Evolutionary conservation across 1,139 yeast species (phyloP), one percentile per base, ranked within the genome.

Genomic region (Blastobotrys apis): DNA sequence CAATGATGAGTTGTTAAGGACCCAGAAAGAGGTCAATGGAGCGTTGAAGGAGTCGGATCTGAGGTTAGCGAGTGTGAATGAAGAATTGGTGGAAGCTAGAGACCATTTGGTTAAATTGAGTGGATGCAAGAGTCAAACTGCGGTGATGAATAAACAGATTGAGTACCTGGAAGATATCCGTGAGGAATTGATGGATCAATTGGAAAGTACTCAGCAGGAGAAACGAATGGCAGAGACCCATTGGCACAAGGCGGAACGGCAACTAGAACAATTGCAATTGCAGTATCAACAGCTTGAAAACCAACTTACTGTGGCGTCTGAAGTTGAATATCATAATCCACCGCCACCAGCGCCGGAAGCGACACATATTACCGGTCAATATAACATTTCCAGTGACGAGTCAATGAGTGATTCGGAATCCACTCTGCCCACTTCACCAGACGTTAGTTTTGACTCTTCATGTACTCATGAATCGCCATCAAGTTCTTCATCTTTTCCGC

Each of bases 251-350:
- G 48, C 60, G 3, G 59, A 58, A 37, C 44, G 53, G 21, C 42
- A 50, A 20, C 47, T 57, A 5, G 58, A 54, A 34, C 50, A 51
- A 30, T 51, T 58, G 22, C 47, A 55, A 5, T 27, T 33, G 15
- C 60, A 58, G 34, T 58, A 55, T 34, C 51, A 52, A 23, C 38
- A 26, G 4, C 45, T 58, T 22, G 59, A 54, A n/a, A n/a, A n/a
- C n/a, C n/a, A n/a, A n/a, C n/a, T n/a, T n/a, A n/a, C n/a, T n/a
- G n/a, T n/a, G n/a, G n/a, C n/a, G n/a, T n/a, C n/a, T n/a, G n/a
- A n/a, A n/a, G n/a, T n/a, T n/a, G n/a, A n/a, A n/a, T n/a, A n/a
- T n/a, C n/a, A n/a, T n/a, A n/a, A n/a, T n/a, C n/a, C n/a, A n/a
- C n/a, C n/a, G n/a, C n/a, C n/a, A n/a, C n/a, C n/a, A n/a, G n/a